Evolutionary conservation across 495 filamentous ascomycete species (phyloP), one percentile per base, ranked within the genome.

Genomic region (Bacidia rubella): DNA sequence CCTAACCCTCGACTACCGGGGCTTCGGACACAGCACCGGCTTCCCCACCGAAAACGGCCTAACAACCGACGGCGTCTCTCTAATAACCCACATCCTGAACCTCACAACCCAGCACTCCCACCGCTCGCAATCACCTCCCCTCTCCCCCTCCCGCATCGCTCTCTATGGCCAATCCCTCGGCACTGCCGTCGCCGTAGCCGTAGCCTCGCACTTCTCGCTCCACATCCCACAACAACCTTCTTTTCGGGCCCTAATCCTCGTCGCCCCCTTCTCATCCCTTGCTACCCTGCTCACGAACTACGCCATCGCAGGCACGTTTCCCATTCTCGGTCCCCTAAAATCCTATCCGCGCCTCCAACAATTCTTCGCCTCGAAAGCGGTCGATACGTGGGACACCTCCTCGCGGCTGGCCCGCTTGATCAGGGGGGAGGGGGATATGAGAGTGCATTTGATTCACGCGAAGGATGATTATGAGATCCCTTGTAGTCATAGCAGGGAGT

Each of bases 81-180:
- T 83, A 1, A 68, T 89, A 1, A 72, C 82, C 54, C 93, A 78
- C 76, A 79, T 81, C 2, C 66, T 84, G 51, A 60, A 77, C 44
- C 65, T 73, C 9, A 75, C 80, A 5, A 35, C 29, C 29, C 29
- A 35, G 7, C 29, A 15, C 29, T 35, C 29, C 29, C 29, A 7
- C n/a, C 29, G 5, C 29, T 35, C 29, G 5, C 29, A 5, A 35
- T 35, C 29, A 7, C 5, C 5, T 7, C 60, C 63, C 0, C 75
- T 96, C 21, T 73, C 85, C 0, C 67, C 90, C 0, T 70, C 76
- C 15, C 75, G 78, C 11, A 94, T 96, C 44, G 77, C 87, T 10
- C 70, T 96, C 40, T 64, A 90, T n/a, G 90, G 90, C 42, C 90
- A 95, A 52, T 87, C 82, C 54, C 79, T 98, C 2, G 92, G 92